phyloP scores from a whole-genome alignment of 2,329 filamentous ascomycete genomes.

The Myriosclerotinia duriaeana region DNA sequence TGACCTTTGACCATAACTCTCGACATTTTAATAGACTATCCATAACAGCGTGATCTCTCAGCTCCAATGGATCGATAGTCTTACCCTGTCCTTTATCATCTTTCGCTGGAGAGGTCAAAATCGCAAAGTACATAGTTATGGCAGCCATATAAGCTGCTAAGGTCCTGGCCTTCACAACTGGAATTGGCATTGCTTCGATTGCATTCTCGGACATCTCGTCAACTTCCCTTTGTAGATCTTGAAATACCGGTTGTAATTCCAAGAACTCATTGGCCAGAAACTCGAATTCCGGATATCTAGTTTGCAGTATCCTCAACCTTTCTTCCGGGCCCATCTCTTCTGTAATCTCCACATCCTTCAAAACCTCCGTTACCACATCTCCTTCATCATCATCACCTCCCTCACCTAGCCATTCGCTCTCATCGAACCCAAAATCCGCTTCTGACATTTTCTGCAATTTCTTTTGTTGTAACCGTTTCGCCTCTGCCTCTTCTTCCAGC shows the following conservation, averaged over 20 bases:
- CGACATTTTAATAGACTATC: slow-evolving; percentile 76
- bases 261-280: slow-evolving; percentile 70
- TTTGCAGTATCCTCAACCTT: slow-evolving; percentile 69
- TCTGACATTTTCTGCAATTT: slow-evolving; percentile 86
- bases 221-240: slow-evolving; percentile 57
- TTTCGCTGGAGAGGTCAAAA: slow-evolving; percentile 77
- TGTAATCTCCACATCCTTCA: slow-evolving; percentile 79
- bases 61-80: slow-evolving; percentile 70
- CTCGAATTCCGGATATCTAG: slow-evolving; percentile 89
- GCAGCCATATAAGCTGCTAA: slow-evolving; percentile 83
- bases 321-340: slow-evolving; percentile 76
- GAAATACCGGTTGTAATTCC: slow-evolving; percentile 55
- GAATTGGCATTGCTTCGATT: slow-evolving; percentile 33
- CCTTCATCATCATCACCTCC: slow-evolving; percentile 49
- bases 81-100: slow-evolving; percentile 54
- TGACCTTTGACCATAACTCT: slow-evolving; percentile 74
- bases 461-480: slow-evolving; percentile 84
- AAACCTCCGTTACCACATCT: slow-evolving; percentile 77
- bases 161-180: slow-evolving; percentile 71
- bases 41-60: slow-evolving; percentile 92
- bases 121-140: slow-evolving; percentile 89
- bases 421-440: slow-evolving; percentile 90
- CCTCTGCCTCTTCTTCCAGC: slow-evolving; percentile 88
- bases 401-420: slow-evolving; percentile 74
- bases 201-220: slow-evolving; percentile 38